phyloP scores from a whole-genome alignment of 225 moss, liverwort and hornwort species.

The Bryoerythrophyllum caledonicum region DNA sequence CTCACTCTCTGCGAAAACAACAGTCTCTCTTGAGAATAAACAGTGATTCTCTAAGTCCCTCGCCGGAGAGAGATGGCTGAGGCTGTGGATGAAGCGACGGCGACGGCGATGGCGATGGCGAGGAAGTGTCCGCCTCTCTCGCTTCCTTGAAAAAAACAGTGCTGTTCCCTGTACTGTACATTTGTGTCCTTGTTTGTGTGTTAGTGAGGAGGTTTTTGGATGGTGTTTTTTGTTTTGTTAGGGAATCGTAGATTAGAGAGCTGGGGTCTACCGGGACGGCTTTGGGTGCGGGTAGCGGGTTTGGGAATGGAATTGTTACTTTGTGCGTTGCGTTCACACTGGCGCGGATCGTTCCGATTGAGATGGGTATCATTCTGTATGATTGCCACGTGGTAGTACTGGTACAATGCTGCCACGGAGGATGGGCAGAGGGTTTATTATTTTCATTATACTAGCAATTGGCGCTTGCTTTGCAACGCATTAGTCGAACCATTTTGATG shows the following conservation, averaged over 20 bases:
- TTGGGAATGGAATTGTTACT: neutral
- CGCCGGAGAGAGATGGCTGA: neutral
- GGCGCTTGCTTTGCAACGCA: too few relatives aligned
- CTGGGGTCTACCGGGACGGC: neutral
- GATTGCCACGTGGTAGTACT: slow-evolving; percentile 39
- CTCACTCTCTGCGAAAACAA: too few relatives aligned
- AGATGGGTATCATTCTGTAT: neutral
- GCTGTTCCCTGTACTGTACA: too few relatives aligned
- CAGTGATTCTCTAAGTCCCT: too few relatives aligned
- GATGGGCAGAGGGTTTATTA: neutral
- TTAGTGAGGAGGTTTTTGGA: too few relatives aligned
- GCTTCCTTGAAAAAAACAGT: neutral
- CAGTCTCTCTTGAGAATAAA: too few relatives aligned
- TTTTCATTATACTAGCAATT: too few relatives aligned
- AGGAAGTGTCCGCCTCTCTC: neutral
- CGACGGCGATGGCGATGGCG: slow-evolving; percentile 19
- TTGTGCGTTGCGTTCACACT: slow-evolving; percentile 27
- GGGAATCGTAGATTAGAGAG: too few relatives aligned
- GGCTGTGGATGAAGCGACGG: neutral
- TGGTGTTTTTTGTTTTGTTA: too few relatives aligned
- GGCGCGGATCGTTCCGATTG: neutral
- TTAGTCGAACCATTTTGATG: too few relatives aligned
- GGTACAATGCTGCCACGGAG: slow-evolving; percentile 4
- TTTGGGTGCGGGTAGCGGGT: neutral
- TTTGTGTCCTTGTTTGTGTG: too few relatives aligned